Evolutionary conservation across 1,139 yeast species (phyloP).

Genomic region (Geotrichum australiense): DNA sequence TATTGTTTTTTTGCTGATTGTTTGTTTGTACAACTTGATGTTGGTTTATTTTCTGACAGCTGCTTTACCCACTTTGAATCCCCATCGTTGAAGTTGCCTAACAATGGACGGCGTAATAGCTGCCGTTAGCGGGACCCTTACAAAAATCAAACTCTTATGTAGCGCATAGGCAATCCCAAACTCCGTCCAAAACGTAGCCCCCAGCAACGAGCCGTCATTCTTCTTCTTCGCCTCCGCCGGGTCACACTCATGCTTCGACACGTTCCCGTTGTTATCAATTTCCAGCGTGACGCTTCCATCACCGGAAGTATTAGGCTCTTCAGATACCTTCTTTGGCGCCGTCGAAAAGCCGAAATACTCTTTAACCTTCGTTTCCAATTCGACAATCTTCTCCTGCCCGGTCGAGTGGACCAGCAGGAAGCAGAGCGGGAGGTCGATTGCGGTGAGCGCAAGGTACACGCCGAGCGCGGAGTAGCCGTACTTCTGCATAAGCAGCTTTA

Average conservation of each 20-base stretch:
- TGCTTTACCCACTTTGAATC: constrained; percentile 65
- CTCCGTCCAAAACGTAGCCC: constrained; percentile 48
- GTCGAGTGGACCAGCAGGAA: constrained; percentile 52
- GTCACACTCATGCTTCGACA: neutral
- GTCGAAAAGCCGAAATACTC: constrained; percentile 12
- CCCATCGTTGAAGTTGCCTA: constrained; percentile 59
- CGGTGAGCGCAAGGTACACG: constrained; percentile 64
- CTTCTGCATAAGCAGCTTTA: constrained; percentile 67
- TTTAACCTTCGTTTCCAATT: constrained; percentile 12
- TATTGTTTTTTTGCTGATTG: neutral
- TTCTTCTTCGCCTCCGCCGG: neutral
- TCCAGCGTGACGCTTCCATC: neutral
- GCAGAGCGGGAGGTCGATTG: constrained; percentile 76
- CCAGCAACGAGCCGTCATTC: constrained; percentile 8
- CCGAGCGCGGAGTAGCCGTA: constrained; percentile 92
- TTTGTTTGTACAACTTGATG: neutral
- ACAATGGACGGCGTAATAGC: constrained; percentile 86
- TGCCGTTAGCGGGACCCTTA: constrained; percentile 84
- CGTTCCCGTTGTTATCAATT: neutral
- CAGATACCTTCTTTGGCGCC: too few species aligned
- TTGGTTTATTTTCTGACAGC: constrained; percentile 33
- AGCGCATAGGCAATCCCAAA: constrained; percentile 87
- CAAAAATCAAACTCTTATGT: constrained; percentile 72
- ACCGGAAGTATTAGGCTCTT: constrained; percentile 13
- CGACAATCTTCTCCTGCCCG: constrained; percentile 17